Base-by-base conservation (phyloP, 2,329 filamentous ascomycete genomes). In the Amylocarpus encephaloides region DNA sequence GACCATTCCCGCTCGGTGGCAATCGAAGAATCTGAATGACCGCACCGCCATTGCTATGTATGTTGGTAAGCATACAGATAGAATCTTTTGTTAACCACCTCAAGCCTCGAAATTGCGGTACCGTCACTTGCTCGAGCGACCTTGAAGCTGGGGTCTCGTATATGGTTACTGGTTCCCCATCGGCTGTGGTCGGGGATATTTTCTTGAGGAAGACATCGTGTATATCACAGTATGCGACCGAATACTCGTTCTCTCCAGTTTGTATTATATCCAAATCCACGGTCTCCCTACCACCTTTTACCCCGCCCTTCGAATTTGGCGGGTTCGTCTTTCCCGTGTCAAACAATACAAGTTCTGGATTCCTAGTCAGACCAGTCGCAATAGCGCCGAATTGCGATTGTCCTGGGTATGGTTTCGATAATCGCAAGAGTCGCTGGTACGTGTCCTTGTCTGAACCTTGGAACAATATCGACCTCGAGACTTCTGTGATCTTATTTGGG, bases 331-430 rank as follows among this genome's bases (percentile, higher is more conserved):
- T 56, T 33, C 71, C 70, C 13, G 83, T 80, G 64, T 87, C 79
- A 65, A 95, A 95, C 38, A 95, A 70, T 22, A 88, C 84, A 53
- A 96, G 79, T 69, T 96, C 86, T 11, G 85, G 80, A 43, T 85
- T 74, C 53, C 82, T 82, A 16, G 87, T 83, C 56, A 95, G 73
- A 26, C 87, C 88, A 1, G 89, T 91, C 9, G 89, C 85, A 53
- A 86, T 82, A 11, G 82, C 90, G 52, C 86, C 90, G 35, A 95
- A 74, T 52, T 88, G 78, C 39, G 78, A 76, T 51, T 73, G 71
- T 16, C 73, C 75, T 40, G 74, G 70, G 38, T 65, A 68, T 48
- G 75, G 74, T 51, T 70, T 69, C 34, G 76, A 75, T 38, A 84
- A 63, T 58, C 79, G 75, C 61, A 82, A 64, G 44, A 82, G 61